Evolutionary conservation across 1,139 yeast species (phyloP), one percentile per base, ranked within the genome.

Genomic region (Geotrichum aggregatum): DNA sequence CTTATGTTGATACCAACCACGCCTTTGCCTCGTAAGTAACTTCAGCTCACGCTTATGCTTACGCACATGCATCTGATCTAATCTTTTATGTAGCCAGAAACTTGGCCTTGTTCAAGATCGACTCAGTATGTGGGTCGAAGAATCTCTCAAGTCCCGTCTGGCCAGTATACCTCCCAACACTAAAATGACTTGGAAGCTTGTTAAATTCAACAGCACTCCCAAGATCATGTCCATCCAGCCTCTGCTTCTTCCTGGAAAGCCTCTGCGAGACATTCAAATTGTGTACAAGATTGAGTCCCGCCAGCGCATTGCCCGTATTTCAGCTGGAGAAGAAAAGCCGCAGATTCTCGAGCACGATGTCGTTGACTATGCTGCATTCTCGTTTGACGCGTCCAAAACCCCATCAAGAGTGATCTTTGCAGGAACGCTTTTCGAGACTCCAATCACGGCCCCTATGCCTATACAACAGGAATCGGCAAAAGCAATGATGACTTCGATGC

Each of bases 381-480:
- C 88, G 40, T 76, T 88, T 60, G 87, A 89, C 66, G 86, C 95
- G 13, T 78, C 79, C 58, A 77, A 83, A 30, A 77, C 82, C 53
- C 73, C 73, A 2, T 60, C 71, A 8, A 82, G 82, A 53, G 73
- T 84, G 56, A 77, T 77, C 28, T 73, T 88, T 57, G 87, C 87
- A 31, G 97, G 97, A 14, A 80, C 94, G 10, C 74, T 88, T 14
- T 89, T 89, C 64, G 95, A 87, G 63, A 79, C 71, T 14, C 71
- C 71, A 1, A 54, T 66, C 21, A 61, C 58, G 11, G 61, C 61
- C n/a, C 71, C 72, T 3, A 58, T 67, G 59, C 72, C 73, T 3
- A 68, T 65, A 42, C 65, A 56, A 50, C 55, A 54, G 50, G 56
- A 63, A 48, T 56, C 64, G 56, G 59, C 63, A 34, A 54, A 59